phyloP scores from a whole-genome alignment of 2,329 filamentous ascomycete genomes.

The Cercospora sojina region DNA sequence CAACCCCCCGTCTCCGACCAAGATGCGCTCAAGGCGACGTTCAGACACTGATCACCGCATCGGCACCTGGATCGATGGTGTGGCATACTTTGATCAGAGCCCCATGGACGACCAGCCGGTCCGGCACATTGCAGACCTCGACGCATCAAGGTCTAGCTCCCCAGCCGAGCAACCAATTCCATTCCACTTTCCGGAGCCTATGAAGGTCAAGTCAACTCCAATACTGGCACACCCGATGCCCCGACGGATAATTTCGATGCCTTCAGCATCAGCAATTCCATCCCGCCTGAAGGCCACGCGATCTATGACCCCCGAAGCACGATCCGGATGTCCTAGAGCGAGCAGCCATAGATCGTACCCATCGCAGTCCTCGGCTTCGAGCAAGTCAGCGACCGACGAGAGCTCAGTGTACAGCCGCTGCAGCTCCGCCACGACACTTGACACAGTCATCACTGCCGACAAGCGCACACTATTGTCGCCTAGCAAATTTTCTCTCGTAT shows the following conservation, averaged over 20 bases:
- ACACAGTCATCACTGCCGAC: slow-evolving; percentile 17
- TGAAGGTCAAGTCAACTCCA: background rate
- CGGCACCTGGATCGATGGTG: slow-evolving; percentile 48
- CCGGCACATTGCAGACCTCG: background rate
- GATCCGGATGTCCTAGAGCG: background rate
- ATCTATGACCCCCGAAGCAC: background rate
- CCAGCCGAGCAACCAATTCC: background rate
- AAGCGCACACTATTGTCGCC: slow-evolving; percentile 7
- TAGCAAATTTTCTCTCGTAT: slow-evolving; percentile 16
- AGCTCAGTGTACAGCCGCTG: slow-evolving; percentile 43
- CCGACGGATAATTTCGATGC: background rate
- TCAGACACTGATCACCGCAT: slow-evolving; percentile 38
- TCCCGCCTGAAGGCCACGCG: background rate
- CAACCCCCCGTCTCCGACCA: slow-evolving; percentile 11
- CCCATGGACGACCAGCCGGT: slow-evolving; percentile 6
- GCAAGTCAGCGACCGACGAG: slow-evolving; percentile 38
- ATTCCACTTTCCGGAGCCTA: background rate
- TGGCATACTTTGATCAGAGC: slow-evolving; percentile 43
- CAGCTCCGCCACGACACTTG: slow-evolving; percentile 33
- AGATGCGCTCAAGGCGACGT: slow-evolving; percentile 28
- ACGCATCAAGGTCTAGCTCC: background rate
- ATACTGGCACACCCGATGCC: background rate
- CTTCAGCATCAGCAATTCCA: background rate
- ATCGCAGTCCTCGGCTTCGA: slow-evolving; percentile 38
- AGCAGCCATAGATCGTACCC: slow-evolving; percentile 15